Base-by-base conservation (phyloP, 108 stramenopile species). In the Aurantiochytrium sp. region DNA sequence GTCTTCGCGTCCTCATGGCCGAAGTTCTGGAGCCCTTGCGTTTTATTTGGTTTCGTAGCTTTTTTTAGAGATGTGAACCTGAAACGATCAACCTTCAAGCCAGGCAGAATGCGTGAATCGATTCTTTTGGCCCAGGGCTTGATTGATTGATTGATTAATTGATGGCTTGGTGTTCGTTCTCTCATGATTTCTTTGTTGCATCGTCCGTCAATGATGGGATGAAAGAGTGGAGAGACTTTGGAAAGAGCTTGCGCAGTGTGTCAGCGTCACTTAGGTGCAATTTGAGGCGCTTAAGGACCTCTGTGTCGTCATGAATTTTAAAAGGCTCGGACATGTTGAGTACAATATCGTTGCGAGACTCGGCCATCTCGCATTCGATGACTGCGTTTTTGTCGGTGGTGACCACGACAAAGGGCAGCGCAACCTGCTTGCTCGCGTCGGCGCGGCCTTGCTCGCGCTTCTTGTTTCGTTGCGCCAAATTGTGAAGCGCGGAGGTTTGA, bases 361-460 rank as follows among this genome's bases (percentile, higher is more conserved):
- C 76, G 25, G 76, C 51, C 49, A 83, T 53, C 76, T 83, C 76
- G 51, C 76, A 83, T 23, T 83, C 76, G n/a, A 83, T 83, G 49
- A 83, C 51, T 14, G 76, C 51, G 25, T 35, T 28, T 53, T 83
- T 83, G 51, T 83, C 51, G 19, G 76, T 83, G 76, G 43, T 83
- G 76, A 83, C 51, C 6, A 83, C 76, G 51, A 83, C 76, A 53
- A 83, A 83, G 10, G 76, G 76, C 44, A 83, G 76, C 25, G 76
- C 49, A 12, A 83, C 25, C 23, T 53, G 76, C 23, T 83, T 53
- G 6, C 28, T 23, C 6, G 23, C 43, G 76, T 47, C 51, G 3
- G 3, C 51, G 51, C 3, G 35, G 35, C 35, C 23, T 42, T 29
- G 16, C 1, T 23, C 23, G 28, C 28, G 76, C 45, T 83, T 83